Evolutionary conservation across 257 asterid genomes (phyloP).

Genomic region (Eucommia ulmoides): DNA sequence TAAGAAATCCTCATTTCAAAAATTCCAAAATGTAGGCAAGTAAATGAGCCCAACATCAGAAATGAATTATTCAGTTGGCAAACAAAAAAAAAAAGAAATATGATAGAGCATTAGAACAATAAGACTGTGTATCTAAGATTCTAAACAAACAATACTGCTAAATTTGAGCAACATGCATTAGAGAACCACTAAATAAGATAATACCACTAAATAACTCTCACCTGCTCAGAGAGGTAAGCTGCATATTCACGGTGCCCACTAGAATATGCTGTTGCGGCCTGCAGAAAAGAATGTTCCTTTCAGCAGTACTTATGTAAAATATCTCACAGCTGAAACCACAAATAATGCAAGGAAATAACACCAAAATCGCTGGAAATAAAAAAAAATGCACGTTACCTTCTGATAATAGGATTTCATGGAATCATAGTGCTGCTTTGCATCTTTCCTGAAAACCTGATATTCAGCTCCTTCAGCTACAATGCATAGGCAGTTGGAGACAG

Average conservation of each 20-base stretch:
- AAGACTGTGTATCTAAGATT: no score
- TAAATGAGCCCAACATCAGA: no score
- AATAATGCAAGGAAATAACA: not conserved
- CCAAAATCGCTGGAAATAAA: not conserved
- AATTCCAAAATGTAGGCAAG: no score
- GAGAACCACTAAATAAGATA: no score
- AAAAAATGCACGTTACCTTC: conserved; percentile 34
- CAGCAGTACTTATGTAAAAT: conserved; percentile 13
- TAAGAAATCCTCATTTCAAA: no score
- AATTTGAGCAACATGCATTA: no score
- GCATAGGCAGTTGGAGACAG: conserved; percentile 15
- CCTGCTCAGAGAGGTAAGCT: conserved; percentile 78
- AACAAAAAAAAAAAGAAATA: no score
- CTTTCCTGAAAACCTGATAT: conserved; percentile 56
- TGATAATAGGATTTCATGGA: conserved; percentile 76
- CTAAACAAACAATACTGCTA: no score
- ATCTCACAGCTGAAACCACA: conserved; percentile 3
- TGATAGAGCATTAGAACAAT: no score
- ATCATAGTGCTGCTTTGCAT: conserved; percentile 70
- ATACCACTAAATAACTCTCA: no score
- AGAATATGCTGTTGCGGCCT: conserved; percentile 88
- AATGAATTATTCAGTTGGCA: no score
- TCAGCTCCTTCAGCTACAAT: conserved; percentile 75
- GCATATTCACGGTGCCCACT: conserved; percentile 70
- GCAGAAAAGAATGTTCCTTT: conserved; percentile 19